Base-by-base conservation (phyloP, 495 filamentous ascomycete genomes). In the Saxophila tyrrhenica region DNA sequence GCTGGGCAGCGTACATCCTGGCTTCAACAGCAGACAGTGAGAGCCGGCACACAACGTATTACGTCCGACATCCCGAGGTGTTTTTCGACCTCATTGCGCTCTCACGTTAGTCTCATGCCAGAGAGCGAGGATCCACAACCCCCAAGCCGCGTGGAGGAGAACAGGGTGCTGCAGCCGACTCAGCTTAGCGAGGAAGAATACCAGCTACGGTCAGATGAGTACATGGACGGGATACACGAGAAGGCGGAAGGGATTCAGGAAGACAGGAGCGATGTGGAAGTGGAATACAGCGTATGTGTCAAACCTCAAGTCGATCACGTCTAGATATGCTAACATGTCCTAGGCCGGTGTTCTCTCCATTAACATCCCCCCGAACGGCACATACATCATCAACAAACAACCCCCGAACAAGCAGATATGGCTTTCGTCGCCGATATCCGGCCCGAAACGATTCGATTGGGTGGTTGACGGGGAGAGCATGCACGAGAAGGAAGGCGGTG, bases 321-420 rank as follows among this genome's bases (percentile, higher is more conserved):
- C 49, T 29, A 50, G 25, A 15, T 25, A 24, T 16, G n/a, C 55
- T 22, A 2, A 44, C 22, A 45, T 51, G 17, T 29, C 42, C 39
- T 57, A 94, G 87, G 79, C 86, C 48, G 94, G 92, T 45, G 88
- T 97, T 44, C 70, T 99, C 48, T 90, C 81, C 55, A 67, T 97
- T 55, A 69, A 66, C 20, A 70, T 85, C 39, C 72, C 76, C 0
- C 70, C 76, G 0, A 64, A 78, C 13, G 91, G 90, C 47, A 89
- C 79, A 21, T 98, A 89, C 61, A 84, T 97, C 1, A 74, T 98
- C 65, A 97, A 97, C 78, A 98, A 98, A 72, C 92, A 97, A 68
- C 92, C 92, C 0, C 87, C 89, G 19, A 97, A 94, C 75, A 87
- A 84, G 72, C 92, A 98, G 68, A 91, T 98, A 63, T 98, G 94